Evolutionary conservation across 1,284 basidiomycete species (phyloP), one percentile per base, ranked within the genome.

Genomic region (Leccinum insolens): DNA sequence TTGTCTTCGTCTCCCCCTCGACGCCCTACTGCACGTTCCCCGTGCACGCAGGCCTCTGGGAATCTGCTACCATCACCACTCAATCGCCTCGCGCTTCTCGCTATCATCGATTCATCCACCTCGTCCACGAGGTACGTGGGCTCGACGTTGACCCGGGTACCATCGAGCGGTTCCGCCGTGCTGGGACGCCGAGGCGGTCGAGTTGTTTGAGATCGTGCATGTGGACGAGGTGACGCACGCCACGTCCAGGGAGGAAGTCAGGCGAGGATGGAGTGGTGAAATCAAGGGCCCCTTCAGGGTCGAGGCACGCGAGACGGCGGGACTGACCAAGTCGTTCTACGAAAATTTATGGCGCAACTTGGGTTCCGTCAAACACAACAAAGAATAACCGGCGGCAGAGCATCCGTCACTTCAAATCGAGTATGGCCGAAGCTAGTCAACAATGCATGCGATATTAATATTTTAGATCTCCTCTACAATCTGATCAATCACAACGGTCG

Each of bases 401-500:
- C 15, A 37, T 37, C 7, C 46, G 11, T 34, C 31, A 8, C 15
- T 63, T 63, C 44, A 37, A 11, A 25, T 63, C 3, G 62, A 34
- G 25, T 55, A 55, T 17, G 31, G 52, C 11, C 28, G 20, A 37
- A 55, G 25, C 31, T 52, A 52, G 12, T 46, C 28, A 31, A 22
- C 6, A 17, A 20, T 25, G 3, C 34, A 31, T 57, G n/a, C 17
- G 2, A 17, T 22, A 55, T 61, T 46, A 3, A 17, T 22, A 55
- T 61, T 41, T 64, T 58, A 78, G 15, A 77, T 57, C 31, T 78
- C 78, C 63, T 78, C 75, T 0, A 79, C 64, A n/a, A 79, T 70
- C 61, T 79, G 72, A 65, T 80, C 78, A 64, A 75, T 77, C 8
- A 80, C 76, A 2, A 78, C 70, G 2, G 73, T 72, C 28, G 78